Evolutionary conservation across 2,329 filamentous ascomycete genomes (phyloP), one percentile per base, ranked within the genome.

Genomic region (Piedraia hortae): DNA sequence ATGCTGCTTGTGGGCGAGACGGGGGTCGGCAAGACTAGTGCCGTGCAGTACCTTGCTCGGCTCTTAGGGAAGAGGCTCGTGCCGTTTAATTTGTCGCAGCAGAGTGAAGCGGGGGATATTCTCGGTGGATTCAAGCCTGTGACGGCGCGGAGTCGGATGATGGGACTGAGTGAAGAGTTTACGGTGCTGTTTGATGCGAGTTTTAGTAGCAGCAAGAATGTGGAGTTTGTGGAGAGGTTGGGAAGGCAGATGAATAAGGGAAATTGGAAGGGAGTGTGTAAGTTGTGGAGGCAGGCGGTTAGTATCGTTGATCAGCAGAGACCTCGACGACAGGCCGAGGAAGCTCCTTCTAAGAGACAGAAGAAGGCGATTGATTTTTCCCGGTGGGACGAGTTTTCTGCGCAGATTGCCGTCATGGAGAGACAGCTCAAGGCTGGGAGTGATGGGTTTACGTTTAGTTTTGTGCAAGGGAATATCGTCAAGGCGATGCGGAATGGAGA

Each of bases 1-100:
- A 62, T 90, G 2, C 51, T 99, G 10, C 62, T 99, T 13, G 85
- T 99, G n/a, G 85, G 85, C 39, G 85, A 99, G 50, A 99, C 85
- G 5, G 85, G 85, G 51, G 91, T 90, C 22, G 85, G 85, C 36
- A 99, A 99, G 48, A 99, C 85, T 0, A 90, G 85, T 0, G 73
- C 85, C 12, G 69, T 97, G 8, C 85, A 99, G 43, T 78, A 91
- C 39, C 54, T 99, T 25, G 78, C 85, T 0, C 67, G 72, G 26
- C 60, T 70, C 3, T 56, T 91, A 13, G 75, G 80, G 2, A 72
- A 78, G 39, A 88, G 75, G 35, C 59, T 99, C 7, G 72, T 78
- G 0, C 75, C 80, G 3, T 78, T 97, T 39, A 99, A 99, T 39
- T 46, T 99, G 41, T 97, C 85, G 0, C 88, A 97, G 41, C 88